These are phyloP conservation scores for Immersiporthe knoxdaviesiana DNA, from an alignment of 2,329 filamentous ascomycete species.

Conservation along the genomic window DNA sequence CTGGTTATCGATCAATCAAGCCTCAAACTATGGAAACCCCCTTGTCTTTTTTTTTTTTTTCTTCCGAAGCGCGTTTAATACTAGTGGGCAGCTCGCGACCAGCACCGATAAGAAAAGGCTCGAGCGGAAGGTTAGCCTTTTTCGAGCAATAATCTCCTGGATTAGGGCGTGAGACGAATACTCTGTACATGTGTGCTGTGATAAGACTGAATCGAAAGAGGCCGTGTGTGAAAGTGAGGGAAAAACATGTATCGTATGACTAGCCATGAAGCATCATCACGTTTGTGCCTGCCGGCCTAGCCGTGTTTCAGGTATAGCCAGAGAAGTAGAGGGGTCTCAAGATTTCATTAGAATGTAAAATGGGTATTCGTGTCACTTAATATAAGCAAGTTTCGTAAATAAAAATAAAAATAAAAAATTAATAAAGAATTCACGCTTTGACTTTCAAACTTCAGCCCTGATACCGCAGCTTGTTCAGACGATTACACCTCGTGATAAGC, in stretches of 20 bases:
- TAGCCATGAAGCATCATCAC: not conserved
- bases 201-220: not conserved
- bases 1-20: no score
- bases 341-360: not conserved
- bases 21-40: no score
- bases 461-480: not conserved
- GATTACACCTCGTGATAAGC: conserved; percentile 6
- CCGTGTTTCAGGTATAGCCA: not conserved
- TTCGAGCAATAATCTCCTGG: no score
- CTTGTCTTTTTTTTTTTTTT: no score
- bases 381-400: not conserved
- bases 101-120: not conserved
- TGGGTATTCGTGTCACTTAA: not conserved
- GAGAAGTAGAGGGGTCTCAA: not conserved
- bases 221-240: not conserved
- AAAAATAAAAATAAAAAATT: no score
- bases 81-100: no score
- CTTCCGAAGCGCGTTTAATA: no score
- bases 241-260: not conserved
- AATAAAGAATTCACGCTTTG: not conserved
- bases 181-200: not conserved
- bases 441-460: not conserved
- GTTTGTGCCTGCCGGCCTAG: not conserved
- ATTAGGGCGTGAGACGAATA: no score
- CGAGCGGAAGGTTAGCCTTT: not conserved